phyloP scores from a whole-genome alignment of 164 flowering plant genomes.

The Dillenia turbinata region DNA sequence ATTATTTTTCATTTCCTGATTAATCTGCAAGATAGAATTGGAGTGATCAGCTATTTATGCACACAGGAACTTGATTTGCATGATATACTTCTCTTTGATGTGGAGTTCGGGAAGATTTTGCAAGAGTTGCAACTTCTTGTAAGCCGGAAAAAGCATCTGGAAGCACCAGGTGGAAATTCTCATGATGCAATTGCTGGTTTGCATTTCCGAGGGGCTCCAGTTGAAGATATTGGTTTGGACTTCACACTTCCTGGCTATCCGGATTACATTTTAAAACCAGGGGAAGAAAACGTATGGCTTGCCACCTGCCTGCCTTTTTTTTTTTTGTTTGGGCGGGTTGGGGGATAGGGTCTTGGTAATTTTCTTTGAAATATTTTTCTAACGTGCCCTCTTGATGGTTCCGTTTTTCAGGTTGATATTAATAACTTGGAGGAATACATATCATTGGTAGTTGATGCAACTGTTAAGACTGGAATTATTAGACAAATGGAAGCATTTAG shows the following conservation, averaged over 20 bases:
- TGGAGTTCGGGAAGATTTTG: constrained; percentile 75
- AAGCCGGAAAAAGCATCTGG: constrained; percentile 65
- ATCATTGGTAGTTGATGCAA: constrained; percentile 84
- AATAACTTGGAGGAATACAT: constrained; percentile 83
- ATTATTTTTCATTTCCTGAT: background rate
- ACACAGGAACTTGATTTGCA: constrained; percentile 94
- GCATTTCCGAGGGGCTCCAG: constrained; percentile 58
- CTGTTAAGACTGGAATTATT: constrained; percentile 76
- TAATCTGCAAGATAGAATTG: background rate
- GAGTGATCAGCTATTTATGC: too few species aligned
- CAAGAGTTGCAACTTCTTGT: constrained; percentile 82
- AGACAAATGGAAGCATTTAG: constrained; percentile 92
- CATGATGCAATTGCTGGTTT: constrained; percentile 39
- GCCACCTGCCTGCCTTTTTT: constrained; percentile 3
- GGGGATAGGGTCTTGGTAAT: too few species aligned
- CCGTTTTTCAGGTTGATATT: constrained; percentile 61
- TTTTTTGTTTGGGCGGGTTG: background rate
- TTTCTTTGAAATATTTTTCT: background rate
- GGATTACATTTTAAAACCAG: constrained; percentile 71
- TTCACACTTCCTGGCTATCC: constrained; percentile 98
- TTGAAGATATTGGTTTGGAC: constrained; percentile 88
- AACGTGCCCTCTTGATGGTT: background rate
- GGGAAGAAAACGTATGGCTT: constrained; percentile 62
- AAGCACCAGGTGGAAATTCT: constrained; percentile 38
- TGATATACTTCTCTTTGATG: constrained; percentile 80